phyloP scores from a whole-genome alignment of 1,284 basidiomycete genomes.

The Tilletia walkeri region DNA sequence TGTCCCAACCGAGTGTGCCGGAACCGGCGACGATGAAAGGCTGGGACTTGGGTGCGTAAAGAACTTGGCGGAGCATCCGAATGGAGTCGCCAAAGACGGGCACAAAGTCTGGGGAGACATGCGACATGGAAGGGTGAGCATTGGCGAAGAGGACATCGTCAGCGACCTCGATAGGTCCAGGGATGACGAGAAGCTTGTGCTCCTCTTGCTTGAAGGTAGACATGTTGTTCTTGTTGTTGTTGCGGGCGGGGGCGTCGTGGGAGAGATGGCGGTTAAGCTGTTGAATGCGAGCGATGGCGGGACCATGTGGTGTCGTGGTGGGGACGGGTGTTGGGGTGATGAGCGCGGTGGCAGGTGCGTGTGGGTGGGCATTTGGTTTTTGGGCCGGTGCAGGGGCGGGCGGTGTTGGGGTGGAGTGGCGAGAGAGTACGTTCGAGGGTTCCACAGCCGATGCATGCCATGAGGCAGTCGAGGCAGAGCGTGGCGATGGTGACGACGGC shows the following conservation, averaged over 20 bases:
- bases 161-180: slow-evolving; percentile 76
- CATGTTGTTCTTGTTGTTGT: slow-evolving; percentile 26
- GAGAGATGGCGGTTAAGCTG: slow-evolving; percentile 1
- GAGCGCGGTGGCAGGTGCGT: slow-evolving; percentile 1
- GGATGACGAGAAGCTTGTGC: slow-evolving; percentile 62
- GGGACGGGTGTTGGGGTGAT: background rate
- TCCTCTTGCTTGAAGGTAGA: slow-evolving; percentile 47
- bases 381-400: background rate
- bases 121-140: slow-evolving; percentile 59
- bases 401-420: background rate
- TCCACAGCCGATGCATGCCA: background rate
- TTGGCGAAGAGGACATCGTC: slow-evolving; percentile 66
- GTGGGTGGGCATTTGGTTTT: slow-evolving; percentile 6
- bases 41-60: slow-evolving; percentile 62
- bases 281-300: slow-evolving; percentile 8
- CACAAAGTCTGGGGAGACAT: slow-evolving; percentile 87
- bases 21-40: slow-evolving; percentile 82
- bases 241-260: background rate
- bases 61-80: slow-evolving; percentile 71
- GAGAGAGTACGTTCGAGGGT: background rate
- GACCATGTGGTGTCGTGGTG: background rate
- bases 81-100: slow-evolving; percentile 86
- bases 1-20: slow-evolving; percentile 86
- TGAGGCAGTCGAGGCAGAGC: too few relatives aligned
- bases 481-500: too few relatives aligned